Percentiles rank a stretch among this genome's conserved stretches.
phyloP scores from a whole-genome alignment of 441 rosid genomes.

The Gossypium laxum region DNA sequence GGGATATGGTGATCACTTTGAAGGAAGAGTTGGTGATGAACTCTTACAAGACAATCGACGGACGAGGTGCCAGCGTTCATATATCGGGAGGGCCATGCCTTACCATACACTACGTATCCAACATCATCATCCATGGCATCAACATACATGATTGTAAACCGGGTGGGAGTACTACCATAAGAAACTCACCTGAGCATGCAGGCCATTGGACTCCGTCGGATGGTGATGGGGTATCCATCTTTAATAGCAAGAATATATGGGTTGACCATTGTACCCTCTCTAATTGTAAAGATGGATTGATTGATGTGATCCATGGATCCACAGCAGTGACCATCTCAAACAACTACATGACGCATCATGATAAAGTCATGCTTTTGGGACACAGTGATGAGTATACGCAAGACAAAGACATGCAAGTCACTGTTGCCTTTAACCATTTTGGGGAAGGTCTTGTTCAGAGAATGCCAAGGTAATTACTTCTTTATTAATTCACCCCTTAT shows the following conservation, averaged over 20 bases:
- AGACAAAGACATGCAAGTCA: conserved; percentile 9
- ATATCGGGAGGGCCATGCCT: conserved; percentile 52
- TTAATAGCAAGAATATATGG: conserved; percentile 41
- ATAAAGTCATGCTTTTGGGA: conserved; percentile 52
- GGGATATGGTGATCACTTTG: conserved; percentile 49
- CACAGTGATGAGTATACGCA: conserved; percentile 41
- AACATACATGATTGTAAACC: conserved; percentile 51
- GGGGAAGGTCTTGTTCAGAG: conserved; percentile 3
- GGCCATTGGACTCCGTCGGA: conserved; percentile 37
- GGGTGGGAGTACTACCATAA: conserved; percentile 26
- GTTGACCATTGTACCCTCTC: conserved; percentile 55
- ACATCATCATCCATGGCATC: conserved; percentile 54
- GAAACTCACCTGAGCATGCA: conserved; percentile 31
- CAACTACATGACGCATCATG: conserved; percentile 54
- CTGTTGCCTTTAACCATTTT: conserved; percentile 2
- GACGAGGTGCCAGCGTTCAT: conserved; percentile 49
- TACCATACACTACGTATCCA: conserved; percentile 34
- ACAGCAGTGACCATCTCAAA: conserved; percentile 55
- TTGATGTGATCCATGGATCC: conserved; percentile 57
- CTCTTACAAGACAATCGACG: conserved; percentile 53
- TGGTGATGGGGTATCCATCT: conserved; percentile 47
- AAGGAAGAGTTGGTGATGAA: conserved; percentile 42
- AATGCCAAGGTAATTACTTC: neutral
- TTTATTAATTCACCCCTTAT: neutral
- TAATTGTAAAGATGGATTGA: conserved; percentile 45